These are phyloP conservation scores for Fraxinus sp. DNA, from an alignment of 305 asterid genomes.

Conservation along the genomic window DNA sequence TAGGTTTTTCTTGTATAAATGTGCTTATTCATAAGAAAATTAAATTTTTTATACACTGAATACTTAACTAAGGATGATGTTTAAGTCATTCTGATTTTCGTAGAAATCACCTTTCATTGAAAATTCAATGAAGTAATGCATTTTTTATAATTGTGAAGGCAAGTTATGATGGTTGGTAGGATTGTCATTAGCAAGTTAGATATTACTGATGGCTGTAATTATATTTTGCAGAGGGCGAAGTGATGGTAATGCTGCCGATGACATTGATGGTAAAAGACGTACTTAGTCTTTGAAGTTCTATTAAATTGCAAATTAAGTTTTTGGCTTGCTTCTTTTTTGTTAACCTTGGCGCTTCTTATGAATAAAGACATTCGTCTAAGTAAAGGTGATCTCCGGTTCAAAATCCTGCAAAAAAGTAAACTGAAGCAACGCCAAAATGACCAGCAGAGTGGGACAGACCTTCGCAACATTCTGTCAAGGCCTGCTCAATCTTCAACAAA, in stretches of 20 bases:
- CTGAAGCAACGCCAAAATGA: slow-evolving; percentile 47
- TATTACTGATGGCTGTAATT: slow-evolving; percentile 11
- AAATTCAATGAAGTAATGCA: slow-evolving; percentile 2
- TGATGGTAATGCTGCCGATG: slow-evolving; percentile 43
- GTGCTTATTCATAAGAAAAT: not conserved
- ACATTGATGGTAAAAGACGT: slow-evolving; percentile 50
- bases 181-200: slow-evolving; percentile 6
- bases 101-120: not conserved
- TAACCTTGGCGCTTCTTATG: slow-evolving; percentile 26
- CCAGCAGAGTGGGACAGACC: slow-evolving; percentile 60
- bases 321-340: slow-evolving; percentile 20
- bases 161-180: not conserved
- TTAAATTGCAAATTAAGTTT: slow-evolving; percentile 18
- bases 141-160: not conserved
- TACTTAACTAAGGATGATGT: slow-evolving; percentile 11
- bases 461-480: slow-evolving; percentile 75
- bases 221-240: slow-evolving; percentile 56
- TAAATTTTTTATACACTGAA: not conserved
- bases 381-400: slow-evolving; percentile 77
- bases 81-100: slow-evolving; percentile 2
- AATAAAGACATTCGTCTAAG: slow-evolving; percentile 53
- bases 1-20: not conserved
- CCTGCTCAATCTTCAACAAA: slow-evolving; percentile 69
- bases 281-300: slow-evolving; percentile 17
- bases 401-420: slow-evolving; percentile 54